Evolutionary conservation across 495 filamentous ascomycete genomes (phyloP), one percentile per base, ranked within the genome.

Genomic region (Cladorrhinum samala): DNA sequence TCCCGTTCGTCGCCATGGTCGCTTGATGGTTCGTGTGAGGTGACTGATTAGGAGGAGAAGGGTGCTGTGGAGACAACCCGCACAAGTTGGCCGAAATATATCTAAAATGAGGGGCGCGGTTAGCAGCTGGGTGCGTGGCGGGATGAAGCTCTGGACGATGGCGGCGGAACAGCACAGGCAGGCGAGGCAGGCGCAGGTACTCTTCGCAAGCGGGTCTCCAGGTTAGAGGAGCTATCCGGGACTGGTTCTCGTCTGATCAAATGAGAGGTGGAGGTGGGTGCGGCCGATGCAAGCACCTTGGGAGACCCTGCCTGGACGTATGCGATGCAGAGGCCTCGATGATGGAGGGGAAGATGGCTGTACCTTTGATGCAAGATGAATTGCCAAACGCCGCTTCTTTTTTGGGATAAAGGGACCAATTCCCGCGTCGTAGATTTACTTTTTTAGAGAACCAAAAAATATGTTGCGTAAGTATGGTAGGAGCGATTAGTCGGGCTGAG

Each of bases 1-100:
- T 70, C 56, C 70, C 74, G 74, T 75, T 76, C 60, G 74, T 74
- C 52, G 74, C 71, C 74, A 77, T 77, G 60, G 19, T 70, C 70
- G 65, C 63, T 55, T 14, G 20, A 33, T 33, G 11, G 27, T 33
- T 33, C 17, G 24, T 33, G 7, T 47, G 21, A n/a, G 18, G 19
- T 24, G 9, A 16, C 18, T n/a, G 42, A 41, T 44, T 33, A 16
- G 17, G 21, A 43, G 53, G 44, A 43, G 46, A 50, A 49, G 46
- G 11, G 33, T 33, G 27, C 3, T 24, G 42, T 23, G 42, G 42
- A 24, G 18, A 45, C 42, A 45, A 23, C 8, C 17, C 16, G 41
- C 41, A 43, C 37, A 39, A 14, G 37, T 3, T 39, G 41, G 16
- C 18, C 16, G 18, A 16, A 4, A 3, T 19, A 33, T 33, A 33